A percentile compares a stretch with the other conserved stretches of the same genome.
Evolutionary conservation across 2,329 filamentous ascomycete species (phyloP).

Genomic region (Elsinoe necatrix): DNA sequence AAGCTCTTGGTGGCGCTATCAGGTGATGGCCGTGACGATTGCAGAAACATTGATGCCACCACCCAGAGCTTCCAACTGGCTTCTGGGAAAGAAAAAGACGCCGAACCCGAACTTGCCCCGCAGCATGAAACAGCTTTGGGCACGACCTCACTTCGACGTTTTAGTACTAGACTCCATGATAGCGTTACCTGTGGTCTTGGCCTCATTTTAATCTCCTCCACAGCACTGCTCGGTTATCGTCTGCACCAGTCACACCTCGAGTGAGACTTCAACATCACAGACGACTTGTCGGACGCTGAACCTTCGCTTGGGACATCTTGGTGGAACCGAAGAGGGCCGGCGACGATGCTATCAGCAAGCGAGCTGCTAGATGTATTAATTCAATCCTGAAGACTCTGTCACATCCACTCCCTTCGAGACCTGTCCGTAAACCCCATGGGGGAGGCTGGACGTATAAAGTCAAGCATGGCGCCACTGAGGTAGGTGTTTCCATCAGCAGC

Average conservation of each 20-base stretch:
- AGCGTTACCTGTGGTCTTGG: conserved; percentile 8
- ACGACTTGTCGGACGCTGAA: not conserved
- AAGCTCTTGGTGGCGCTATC: conserved; percentile 5
- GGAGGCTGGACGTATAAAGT: conserved; percentile 5
- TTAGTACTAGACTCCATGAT: conserved; percentile 6
- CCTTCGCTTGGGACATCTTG: not conserved
- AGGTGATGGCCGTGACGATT: not conserved
- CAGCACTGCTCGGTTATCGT: not conserved
- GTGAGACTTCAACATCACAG: conserved; percentile 1
- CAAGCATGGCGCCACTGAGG: not conserved
- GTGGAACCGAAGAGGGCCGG: not conserved
- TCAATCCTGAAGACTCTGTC: not conserved
- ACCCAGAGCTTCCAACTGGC: conserved; percentile 6
- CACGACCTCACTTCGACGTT: not conserved
- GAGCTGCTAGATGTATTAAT: not conserved
- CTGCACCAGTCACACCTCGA: conserved; percentile 11
- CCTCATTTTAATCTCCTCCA: conserved; percentile 5
- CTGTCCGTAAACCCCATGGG: not conserved
- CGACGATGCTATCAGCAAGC: not conserved
- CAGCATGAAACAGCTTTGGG: not conserved
- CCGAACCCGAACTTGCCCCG: conserved; percentile 8
- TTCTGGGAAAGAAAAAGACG: conserved; percentile 3
- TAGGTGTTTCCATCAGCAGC: not conserved
- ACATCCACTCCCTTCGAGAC: not conserved
- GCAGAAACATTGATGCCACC: conserved; percentile 10